Percentiles rank a stretch among this genome's conserved stretches.
Evolutionary conservation across 257 asterid species (phyloP).

Genomic region (Schizonepeta tenuifolia): DNA sequence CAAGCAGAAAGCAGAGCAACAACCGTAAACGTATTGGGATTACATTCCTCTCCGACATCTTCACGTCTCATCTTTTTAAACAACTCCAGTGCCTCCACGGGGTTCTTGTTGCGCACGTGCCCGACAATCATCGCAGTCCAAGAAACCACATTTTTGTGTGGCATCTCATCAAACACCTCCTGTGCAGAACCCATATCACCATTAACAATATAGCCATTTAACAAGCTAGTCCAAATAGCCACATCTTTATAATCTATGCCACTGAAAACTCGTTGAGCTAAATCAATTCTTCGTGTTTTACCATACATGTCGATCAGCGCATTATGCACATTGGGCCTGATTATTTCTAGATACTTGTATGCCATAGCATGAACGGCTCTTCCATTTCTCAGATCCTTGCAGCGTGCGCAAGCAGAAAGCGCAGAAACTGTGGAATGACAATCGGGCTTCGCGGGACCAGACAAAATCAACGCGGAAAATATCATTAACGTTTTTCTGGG

Average conservation of each 20-base stretch:
- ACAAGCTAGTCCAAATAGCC: slow-evolving; percentile 77
- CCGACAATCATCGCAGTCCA: slow-evolving; percentile 93
- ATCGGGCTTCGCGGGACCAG: slow-evolving; percentile 52
- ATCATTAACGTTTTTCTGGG: slow-evolving; percentile 53
- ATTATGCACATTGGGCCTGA: slow-evolving; percentile 57
- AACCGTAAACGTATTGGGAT: slow-evolving; percentile 62
- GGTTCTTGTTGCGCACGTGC: slow-evolving; percentile 54
- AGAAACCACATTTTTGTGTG: slow-evolving; percentile 64
- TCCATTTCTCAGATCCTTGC: slow-evolving; percentile 51
- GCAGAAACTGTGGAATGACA: slow-evolving; percentile 68
- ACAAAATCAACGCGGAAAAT: slow-evolving; percentile 43
- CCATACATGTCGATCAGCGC: slow-evolving; percentile 79
- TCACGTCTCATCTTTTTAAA: slow-evolving; percentile 60
- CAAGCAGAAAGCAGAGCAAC: slow-evolving; percentile 84
- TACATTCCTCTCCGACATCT: slow-evolving; percentile 44
- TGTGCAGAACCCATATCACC: slow-evolving; percentile 58
- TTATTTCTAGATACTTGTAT: slow-evolving; percentile 45
- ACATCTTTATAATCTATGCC: slow-evolving; percentile 53
- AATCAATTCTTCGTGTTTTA: slow-evolving; percentile 41
- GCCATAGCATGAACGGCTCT: slow-evolving; percentile 63
- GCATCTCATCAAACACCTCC: slow-evolving; percentile 66
- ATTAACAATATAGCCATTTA: slow-evolving; percentile 56
- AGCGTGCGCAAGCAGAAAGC: slow-evolving; percentile 68
- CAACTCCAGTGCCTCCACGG: slow-evolving; percentile 59
- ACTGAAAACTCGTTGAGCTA: slow-evolving; percentile 58